phyloP scores from a whole-genome alignment of 805 yeast species.

The Starmera amethionina region DNA sequence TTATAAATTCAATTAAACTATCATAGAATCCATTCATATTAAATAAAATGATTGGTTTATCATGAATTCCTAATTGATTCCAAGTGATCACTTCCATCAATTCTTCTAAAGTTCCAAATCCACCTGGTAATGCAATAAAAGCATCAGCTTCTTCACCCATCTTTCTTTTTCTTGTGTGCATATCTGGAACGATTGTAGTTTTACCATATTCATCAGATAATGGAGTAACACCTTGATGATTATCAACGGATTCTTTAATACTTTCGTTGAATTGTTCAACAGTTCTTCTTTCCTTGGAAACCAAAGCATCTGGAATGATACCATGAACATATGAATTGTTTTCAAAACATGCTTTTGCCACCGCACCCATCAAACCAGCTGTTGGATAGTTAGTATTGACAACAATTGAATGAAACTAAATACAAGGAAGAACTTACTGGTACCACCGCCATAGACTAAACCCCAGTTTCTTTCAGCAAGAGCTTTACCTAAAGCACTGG shows the following conservation, averaged over 20 bases:
- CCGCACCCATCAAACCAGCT: conserved; percentile 69
- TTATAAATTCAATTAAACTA: conserved; percentile 51
- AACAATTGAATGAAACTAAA: not conserved
- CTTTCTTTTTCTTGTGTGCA: conserved; percentile 81
- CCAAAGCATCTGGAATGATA: conserved; percentile 76
- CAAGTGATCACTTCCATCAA: conserved; percentile 85
- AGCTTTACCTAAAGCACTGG: conserved; percentile 48
- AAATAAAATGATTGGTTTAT: conserved; percentile 68
- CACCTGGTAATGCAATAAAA: conserved; percentile 86
- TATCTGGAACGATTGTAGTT: conserved; percentile 74
- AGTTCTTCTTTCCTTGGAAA: conserved; percentile 55
- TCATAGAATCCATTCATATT: conserved; percentile 79
- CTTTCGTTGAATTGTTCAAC: conserved; percentile 36
- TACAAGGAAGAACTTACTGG: conserved; percentile 22
- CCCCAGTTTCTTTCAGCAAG: conserved; percentile 59
- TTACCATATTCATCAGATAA: conserved; percentile 51
- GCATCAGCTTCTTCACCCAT: conserved; percentile 87
- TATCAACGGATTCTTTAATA: conserved; percentile 42
- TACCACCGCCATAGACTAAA: conserved; percentile 84
- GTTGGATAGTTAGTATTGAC: conserved; percentile 1
- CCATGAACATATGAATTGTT: conserved; percentile 71
- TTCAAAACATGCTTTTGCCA: conserved; percentile 44
- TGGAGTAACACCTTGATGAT: conserved; percentile 59
- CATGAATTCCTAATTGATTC: conserved; percentile 82
- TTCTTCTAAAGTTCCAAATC: conserved; percentile 85